Percentiles rank a stretch among this genome's conserved stretches.
These are phyloP conservation scores for Ormosia semicastrata DNA, from an alignment of 306 rosid genomes.

Conservation along the genomic window DNA sequence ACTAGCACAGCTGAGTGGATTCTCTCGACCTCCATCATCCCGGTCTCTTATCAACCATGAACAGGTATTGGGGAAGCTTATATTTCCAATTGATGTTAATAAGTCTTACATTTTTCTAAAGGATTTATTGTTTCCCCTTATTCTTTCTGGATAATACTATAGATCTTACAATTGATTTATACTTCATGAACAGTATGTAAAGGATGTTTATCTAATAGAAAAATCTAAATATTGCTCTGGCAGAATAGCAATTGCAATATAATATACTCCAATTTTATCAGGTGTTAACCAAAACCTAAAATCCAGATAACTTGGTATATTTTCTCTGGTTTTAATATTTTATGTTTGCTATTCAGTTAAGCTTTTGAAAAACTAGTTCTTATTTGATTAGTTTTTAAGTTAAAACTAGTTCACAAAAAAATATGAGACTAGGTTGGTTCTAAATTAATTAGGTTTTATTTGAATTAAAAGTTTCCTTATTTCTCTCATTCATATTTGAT, in stretches of 20 bases:
- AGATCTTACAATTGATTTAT: background rate
- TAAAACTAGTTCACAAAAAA: background rate
- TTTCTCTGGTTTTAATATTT: background rate
- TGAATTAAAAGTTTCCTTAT: background rate
- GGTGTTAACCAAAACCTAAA: background rate
- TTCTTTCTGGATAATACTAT: background rate
- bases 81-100: background rate
- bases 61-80: slow-evolving; percentile 42
- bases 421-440: background rate
- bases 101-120: background rate
- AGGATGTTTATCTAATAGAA: background rate
- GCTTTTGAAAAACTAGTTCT: background rate
- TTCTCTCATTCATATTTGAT: background rate
- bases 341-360: background rate
- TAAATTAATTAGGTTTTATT: background rate
- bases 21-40: slow-evolving; percentile 74
- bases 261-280: background rate
- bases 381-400: background rate
- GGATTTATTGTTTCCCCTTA: background rate
- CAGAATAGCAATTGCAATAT: background rate
- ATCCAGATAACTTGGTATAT: background rate
- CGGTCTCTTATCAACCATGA: slow-evolving; percentile 71
- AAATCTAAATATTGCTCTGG: background rate
- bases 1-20: slow-evolving; percentile 80
- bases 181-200: background rate